phyloP scores from a whole-genome alignment of 208 protist species.

The Porcisia hertigi region DNA sequence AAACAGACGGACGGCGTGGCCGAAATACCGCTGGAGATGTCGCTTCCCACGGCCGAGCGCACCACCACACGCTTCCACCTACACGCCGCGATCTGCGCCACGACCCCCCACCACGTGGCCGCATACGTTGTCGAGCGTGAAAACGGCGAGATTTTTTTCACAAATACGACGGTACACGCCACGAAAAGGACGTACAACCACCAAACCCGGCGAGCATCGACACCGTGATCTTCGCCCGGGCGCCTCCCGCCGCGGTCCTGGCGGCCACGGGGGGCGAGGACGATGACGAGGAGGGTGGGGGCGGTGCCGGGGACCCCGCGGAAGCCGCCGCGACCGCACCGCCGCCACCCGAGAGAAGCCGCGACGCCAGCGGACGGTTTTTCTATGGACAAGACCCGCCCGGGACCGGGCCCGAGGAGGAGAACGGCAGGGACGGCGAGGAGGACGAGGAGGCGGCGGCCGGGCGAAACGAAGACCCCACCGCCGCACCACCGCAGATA shows the following conservation, averaged over 20 bases:
- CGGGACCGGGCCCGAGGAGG: no score
- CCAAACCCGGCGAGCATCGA: neutral
- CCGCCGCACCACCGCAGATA: no score
- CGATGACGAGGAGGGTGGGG: neutral
- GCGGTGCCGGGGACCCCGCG: no score
- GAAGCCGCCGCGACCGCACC: neutral
- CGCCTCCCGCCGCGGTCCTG: neutral
- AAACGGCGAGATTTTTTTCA: neutral
- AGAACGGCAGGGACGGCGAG: no score
- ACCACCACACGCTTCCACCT: neutral
- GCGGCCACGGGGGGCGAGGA: neutral
- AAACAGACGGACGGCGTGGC: neutral
- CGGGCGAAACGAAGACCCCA: no score
- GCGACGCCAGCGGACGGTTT: neutral
- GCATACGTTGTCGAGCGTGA: neutral
- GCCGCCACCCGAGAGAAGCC: neutral
- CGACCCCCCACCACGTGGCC: neutral
- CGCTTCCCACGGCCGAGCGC: neutral
- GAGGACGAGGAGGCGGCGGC: no score
- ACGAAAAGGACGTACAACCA: neutral
- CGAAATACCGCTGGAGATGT: neutral
- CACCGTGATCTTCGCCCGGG: neutral
- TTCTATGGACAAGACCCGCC: no score
- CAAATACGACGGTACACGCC: neutral
- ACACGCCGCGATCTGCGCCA: conserved; percentile 2